phyloP scores from a whole-genome alignment of 352 stramenopile genomes.

The Pythium rhizo-oryzae region DNA sequence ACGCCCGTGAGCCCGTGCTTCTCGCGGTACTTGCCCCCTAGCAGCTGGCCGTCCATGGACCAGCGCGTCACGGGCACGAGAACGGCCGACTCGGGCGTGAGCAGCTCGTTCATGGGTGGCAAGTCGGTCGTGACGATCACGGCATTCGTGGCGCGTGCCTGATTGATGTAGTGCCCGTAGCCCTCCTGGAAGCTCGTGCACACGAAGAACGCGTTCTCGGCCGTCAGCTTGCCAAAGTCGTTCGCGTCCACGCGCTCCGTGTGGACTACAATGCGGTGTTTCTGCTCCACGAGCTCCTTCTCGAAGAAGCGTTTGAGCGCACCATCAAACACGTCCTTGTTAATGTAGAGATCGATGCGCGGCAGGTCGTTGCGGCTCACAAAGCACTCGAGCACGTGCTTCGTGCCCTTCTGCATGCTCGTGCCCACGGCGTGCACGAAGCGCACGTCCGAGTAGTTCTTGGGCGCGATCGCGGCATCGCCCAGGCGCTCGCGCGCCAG shows the following conservation, averaged over 20 bases:
- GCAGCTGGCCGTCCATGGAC: constrained; percentile 45
- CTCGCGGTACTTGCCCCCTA: constrained; percentile 44
- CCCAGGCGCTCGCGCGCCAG: constrained; percentile 15
- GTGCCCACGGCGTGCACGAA: constrained; percentile 57
- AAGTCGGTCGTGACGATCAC: constrained; percentile 55
- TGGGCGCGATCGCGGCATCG: constrained; percentile 6
- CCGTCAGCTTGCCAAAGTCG: constrained; percentile 55
- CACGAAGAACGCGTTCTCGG: constrained; percentile 55
- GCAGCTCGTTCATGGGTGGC: constrained; percentile 67
- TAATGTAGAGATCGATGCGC: constrained; percentile 52
- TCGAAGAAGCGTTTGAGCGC: constrained; percentile 47
- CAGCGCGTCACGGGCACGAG: constrained; percentile 38
- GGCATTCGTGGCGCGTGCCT: constrained; percentile 44
- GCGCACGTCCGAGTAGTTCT: constrained; percentile 49
- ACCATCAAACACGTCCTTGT: constrained; percentile 35
- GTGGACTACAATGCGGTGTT: constrained; percentile 37
- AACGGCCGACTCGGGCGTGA: constrained; percentile 46
- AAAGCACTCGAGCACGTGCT: constrained; percentile 53
- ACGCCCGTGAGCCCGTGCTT: constrained; percentile 33
- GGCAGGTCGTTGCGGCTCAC: constrained; percentile 52
- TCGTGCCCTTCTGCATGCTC: constrained; percentile 59
- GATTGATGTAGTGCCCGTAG: constrained; percentile 77
- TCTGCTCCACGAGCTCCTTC: constrained; percentile 18
- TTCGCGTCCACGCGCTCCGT: constrained; percentile 35
- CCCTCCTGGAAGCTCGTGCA: constrained; percentile 62